Conservation (phyloP, 768 basidiomycete species). For the Rubroboletus pulcherrimus region DNA sequence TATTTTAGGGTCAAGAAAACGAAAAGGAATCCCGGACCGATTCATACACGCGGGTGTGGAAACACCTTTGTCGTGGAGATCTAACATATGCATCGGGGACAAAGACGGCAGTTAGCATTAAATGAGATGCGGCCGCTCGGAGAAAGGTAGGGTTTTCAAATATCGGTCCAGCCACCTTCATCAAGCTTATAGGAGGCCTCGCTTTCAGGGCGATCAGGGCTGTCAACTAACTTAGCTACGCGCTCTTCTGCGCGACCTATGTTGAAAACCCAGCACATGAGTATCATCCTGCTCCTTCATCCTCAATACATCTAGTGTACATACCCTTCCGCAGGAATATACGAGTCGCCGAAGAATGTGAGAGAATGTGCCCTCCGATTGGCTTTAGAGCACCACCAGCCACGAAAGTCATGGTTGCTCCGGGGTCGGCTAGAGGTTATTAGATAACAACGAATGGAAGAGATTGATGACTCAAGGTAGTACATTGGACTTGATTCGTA, state of each 20-base stretch:
- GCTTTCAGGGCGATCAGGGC: slow-evolving; percentile 84
- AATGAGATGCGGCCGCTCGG: not conserved
- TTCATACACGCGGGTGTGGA: not conserved
- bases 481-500: slow-evolving; percentile 92
- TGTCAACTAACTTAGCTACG: slow-evolving; percentile 86
- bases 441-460: not conserved
- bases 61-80: not conserved
- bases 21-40: not conserved
- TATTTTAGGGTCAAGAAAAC: not conserved
- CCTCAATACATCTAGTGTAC: slow-evolving; percentile 1
- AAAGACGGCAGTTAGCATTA: not conserved
- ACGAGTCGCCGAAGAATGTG: slow-evolving; percentile 83
- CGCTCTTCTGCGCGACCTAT: slow-evolving; percentile 86
- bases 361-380: slow-evolving; percentile 85
- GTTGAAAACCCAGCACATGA: not conserved
- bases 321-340: slow-evolving; percentile 85
- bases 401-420: slow-evolving; percentile 93
- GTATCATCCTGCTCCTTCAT: not conserved
- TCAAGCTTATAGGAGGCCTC: slow-evolving; percentile 90
- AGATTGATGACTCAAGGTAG: not conserved
- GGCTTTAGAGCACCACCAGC: slow-evolving; percentile 91
- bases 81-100: not conserved
- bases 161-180: slow-evolving; percentile 87
- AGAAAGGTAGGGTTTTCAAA: slow-evolving; percentile 39
- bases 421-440: slow-evolving; percentile 72